Evolutionary conservation across 2,329 filamentous ascomycete genomes (phyloP).

Genomic region (Clonostachys sp.): DNA sequence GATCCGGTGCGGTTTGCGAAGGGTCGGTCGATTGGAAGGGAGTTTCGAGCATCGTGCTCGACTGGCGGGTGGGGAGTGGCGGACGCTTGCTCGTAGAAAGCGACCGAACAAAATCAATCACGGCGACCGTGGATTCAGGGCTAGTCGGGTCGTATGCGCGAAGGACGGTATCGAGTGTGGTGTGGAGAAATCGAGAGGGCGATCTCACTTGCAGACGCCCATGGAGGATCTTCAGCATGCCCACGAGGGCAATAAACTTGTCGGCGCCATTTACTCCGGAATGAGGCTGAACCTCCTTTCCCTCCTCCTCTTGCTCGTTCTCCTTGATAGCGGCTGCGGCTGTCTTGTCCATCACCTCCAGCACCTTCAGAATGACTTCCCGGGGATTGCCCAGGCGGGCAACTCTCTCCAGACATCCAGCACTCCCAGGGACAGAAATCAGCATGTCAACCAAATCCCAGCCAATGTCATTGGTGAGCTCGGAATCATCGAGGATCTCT

Average conservation of each 20-base stretch:
- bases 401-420: constrained; percentile 67
- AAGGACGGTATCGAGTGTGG: constrained; percentile 69
- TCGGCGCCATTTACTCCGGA: constrained; percentile 11
- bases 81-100: constrained; percentile 65
- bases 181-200: constrained; percentile 74
- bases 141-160: constrained; percentile 59
- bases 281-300: constrained; percentile 1
- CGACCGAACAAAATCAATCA: constrained; percentile 67
- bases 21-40: constrained; percentile 48
- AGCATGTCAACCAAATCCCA: constrained; percentile 81
- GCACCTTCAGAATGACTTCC: constrained; percentile 77
- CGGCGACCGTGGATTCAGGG: constrained; percentile 63
- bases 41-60: constrained; percentile 50
- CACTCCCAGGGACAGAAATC: constrained; percentile 62
- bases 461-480: constrained; percentile 71
- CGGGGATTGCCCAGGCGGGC: constrained; percentile 75
- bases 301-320: constrained; percentile 8
- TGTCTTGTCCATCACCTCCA: constrained; percentile 62
- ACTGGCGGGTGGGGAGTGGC: constrained; percentile 52
- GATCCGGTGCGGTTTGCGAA: constrained; percentile 56
- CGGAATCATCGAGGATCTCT: constrained; percentile 62
- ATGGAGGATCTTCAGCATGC: constrained; percentile 70
- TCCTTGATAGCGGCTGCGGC: constrained; percentile 23
- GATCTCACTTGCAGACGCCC: constrained; percentile 71
- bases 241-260: constrained; percentile 66